Conservation (phyloP, 805 yeast genomes). For the Wickerhamiella slavikovae region DNA sequence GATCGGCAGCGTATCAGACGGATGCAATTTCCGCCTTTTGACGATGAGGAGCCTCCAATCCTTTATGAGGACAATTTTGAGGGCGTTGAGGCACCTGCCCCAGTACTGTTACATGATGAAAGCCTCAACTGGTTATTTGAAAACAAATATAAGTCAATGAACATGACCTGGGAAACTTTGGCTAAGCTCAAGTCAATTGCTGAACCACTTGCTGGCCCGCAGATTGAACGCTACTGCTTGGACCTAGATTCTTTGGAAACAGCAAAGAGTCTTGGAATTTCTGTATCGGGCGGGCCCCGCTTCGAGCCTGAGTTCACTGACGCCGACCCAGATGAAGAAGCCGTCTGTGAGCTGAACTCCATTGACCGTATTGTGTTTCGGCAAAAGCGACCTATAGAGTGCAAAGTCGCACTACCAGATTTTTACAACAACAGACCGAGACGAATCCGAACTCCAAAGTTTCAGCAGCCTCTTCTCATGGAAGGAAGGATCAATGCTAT, state of each 20-base stretch:
- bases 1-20: constrained; percentile 80
- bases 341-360: constrained; percentile 76
- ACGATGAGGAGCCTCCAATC: constrained; percentile 90
- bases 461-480: constrained; percentile 40
- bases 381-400: constrained; percentile 57
- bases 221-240: constrained; percentile 34
- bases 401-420: constrained; percentile 69
- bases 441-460: constrained; percentile 39
- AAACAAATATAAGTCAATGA: too few species aligned
- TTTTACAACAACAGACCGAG: constrained; percentile 62
- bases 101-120: constrained; percentile 15
- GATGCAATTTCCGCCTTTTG: constrained; percentile 88
- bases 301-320: constrained; percentile 72
- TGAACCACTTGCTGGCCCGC: too few species aligned
- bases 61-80: constrained; percentile 66
- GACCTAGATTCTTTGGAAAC: constrained; percentile 67
- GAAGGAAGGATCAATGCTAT: too few species aligned
- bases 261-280: constrained; percentile 72
- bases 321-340: constrained; percentile 37
- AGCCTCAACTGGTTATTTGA: too few species aligned
- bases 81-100: constrained; percentile 49
- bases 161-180: too few species aligned
- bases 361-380: constrained; percentile 75
- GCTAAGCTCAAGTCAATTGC: neutral
- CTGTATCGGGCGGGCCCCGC: constrained; percentile 90